A percentile compares a stretch with the other conserved stretches of the same genome.
Conservation (phyloP, 176 grass and related monocot species). For the Musa beccarii region DNA sequence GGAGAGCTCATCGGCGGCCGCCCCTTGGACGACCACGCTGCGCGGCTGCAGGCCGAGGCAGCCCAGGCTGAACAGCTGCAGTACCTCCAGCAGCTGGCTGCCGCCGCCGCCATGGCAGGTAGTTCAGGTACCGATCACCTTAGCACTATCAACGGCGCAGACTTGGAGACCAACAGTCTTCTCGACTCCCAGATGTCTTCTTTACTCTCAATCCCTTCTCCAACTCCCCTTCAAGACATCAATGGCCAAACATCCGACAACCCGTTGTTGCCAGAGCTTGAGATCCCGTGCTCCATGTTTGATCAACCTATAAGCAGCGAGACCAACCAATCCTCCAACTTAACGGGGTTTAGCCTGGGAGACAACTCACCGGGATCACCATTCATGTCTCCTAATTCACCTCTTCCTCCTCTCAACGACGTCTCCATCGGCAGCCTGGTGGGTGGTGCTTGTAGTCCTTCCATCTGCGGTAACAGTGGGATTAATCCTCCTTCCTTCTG, state of each 20-base stretch:
- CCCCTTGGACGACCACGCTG: slow-evolving; percentile 3
- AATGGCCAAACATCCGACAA: slow-evolving; percentile 15
- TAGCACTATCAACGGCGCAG: slow-evolving; percentile 1
- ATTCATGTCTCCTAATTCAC: slow-evolving; percentile 20
- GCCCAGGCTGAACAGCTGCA: slow-evolving; percentile 25
- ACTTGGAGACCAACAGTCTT: slow-evolving; percentile 12
- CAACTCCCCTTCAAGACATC: not conserved
- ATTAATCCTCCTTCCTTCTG: slow-evolving; percentile 28
- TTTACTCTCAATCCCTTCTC: not conserved
- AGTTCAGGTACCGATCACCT: slow-evolving; percentile 20
- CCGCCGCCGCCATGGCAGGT: slow-evolving; percentile 34
- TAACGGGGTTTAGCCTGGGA: slow-evolving; percentile 1
- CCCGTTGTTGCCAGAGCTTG: slow-evolving; percentile 7
- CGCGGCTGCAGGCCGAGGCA: not conserved
- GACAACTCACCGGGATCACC: slow-evolving; percentile 17
- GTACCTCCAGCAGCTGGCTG: slow-evolving; percentile 68
- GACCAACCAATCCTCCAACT: slow-evolving; percentile 20
- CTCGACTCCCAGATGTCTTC: slow-evolving; percentile 26
- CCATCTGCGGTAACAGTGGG: slow-evolving; percentile 22
- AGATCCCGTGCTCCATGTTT: slow-evolving; percentile 34
- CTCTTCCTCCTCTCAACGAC: slow-evolving; percentile 54
- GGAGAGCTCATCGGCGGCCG: not conserved
- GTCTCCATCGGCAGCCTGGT: slow-evolving; percentile 24
- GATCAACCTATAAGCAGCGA: slow-evolving; percentile 28
- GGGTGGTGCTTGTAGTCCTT: slow-evolving; percentile 33